A percentile compares a stretch with the other conserved stretches of the same genome.
phyloP scores from a whole-genome alignment of 1,284 basidiomycete genomes.

The Pseudozyma pruni region DNA sequence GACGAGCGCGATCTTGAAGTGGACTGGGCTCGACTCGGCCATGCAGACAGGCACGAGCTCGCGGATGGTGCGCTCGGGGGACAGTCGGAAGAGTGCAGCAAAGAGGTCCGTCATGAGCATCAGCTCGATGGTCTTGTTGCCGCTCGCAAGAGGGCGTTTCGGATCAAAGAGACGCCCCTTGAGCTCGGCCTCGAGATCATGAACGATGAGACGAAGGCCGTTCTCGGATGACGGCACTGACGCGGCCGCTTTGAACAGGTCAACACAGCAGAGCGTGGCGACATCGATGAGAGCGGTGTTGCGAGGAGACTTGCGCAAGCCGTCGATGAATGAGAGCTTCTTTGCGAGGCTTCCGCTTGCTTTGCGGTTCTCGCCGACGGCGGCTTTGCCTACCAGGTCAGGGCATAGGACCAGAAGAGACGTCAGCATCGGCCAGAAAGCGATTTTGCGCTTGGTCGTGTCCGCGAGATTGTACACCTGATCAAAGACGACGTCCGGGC shows the following conservation, averaged over 20 bases:
- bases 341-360: slow-evolving; percentile 66
- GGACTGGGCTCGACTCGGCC: slow-evolving; percentile 44
- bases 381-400: slow-evolving; percentile 74
- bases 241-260: slow-evolving; percentile 83
- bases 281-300: slow-evolving; percentile 72
- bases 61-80: slow-evolving; percentile 52
- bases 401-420: slow-evolving; percentile 81
- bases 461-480: slow-evolving; percentile 63
- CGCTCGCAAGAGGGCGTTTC: slow-evolving; percentile 40
- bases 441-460: slow-evolving; percentile 72
- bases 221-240: slow-evolving; percentile 73
- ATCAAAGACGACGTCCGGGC: slow-evolving; percentile 67
- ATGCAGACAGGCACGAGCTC: slow-evolving; percentile 57
- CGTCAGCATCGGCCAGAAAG: slow-evolving; percentile 83
- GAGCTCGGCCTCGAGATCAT: slow-evolving; percentile 58
- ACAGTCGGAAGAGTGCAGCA: slow-evolving; percentile 63
- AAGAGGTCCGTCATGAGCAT: slow-evolving; percentile 62
- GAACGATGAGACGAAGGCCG: slow-evolving; percentile 76
- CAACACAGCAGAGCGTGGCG: slow-evolving; percentile 79
- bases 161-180: slow-evolving; percentile 62
- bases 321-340: slow-evolving; percentile 70
- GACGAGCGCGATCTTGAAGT: slow-evolving; percentile 58
- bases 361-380: slow-evolving; percentile 67
- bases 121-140: slow-evolving; percentile 56
- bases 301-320: slow-evolving; percentile 62